Evolutionary conservation across 768 basidiomycete species (phyloP).

Genomic region (Podaxis sp.): DNA sequence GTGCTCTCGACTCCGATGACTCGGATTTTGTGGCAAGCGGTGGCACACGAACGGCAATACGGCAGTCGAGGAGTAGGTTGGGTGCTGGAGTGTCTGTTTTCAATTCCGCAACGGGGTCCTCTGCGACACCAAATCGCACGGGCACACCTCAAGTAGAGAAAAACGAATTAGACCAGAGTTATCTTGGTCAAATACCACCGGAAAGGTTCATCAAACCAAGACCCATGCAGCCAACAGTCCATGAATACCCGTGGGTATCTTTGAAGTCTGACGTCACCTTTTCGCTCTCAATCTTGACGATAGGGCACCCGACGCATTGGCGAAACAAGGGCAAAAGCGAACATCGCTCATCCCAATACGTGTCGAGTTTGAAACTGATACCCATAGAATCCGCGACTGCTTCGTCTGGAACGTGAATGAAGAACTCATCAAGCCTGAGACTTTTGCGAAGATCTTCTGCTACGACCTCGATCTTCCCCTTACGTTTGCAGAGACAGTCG

Average conservation of each 20-base stretch:
- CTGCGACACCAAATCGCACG: conserved; percentile 23
- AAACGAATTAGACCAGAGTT: conserved; percentile 77
- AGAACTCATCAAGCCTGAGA: conserved; percentile 77
- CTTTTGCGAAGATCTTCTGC: conserved; percentile 86
- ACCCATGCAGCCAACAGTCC: conserved; percentile 54
- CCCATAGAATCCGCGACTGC: conserved; percentile 88
- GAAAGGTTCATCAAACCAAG: conserved; percentile 69
- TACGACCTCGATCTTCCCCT: conserved; percentile 79
- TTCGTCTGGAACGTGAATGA: conserved; percentile 97
- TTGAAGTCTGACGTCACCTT: neutral
- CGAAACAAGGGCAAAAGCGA: conserved; percentile 53
- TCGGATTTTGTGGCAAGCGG: conserved; percentile 74
- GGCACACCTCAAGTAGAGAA: conserved; percentile 40
- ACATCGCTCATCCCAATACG: conserved; percentile 82
- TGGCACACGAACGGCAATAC: conserved; percentile 56
- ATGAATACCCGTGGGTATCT: conserved; percentile 71
- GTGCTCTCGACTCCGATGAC: conserved; percentile 80
- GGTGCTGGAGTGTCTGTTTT: conserved; percentile 53
- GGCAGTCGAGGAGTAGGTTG: conserved; percentile 40
- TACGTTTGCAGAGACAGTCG: conserved; percentile 72
- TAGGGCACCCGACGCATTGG: conserved; percentile 66
- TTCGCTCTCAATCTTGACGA: conserved; percentile 9
- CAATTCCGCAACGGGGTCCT: conserved; percentile 47
- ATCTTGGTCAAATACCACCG: conserved; percentile 84
- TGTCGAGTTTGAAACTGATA: conserved; percentile 92